Base-by-base conservation (phyloP, 352 stramenopile species). In the Pythium sukuiense region DNA sequence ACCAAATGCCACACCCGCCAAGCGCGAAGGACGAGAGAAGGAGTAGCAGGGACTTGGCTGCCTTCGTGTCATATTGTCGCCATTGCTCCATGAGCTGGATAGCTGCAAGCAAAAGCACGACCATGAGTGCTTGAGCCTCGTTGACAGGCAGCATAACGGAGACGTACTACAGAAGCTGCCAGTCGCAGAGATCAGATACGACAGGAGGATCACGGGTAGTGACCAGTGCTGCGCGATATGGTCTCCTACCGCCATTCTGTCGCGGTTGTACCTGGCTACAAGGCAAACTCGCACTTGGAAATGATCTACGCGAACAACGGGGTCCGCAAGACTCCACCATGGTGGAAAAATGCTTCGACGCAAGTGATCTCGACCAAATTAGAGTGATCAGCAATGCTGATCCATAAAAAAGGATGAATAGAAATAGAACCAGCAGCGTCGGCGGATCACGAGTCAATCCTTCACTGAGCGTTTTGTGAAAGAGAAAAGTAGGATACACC, bases 61-160 rank as follows among this genome's bases (percentile, higher is more conserved):
- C 65, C 6, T 59, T 61, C 1, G 60, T 71, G 33, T 76, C 72
- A 24, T 76, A 68, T 16, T 76, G 56, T n/a, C 80, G 77, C 81
- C 81, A 90, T 65, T 88, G 83, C 61, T 89, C 81, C 81, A 89
- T 89, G 27, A 87, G 53, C 63, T 89, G 81, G 32, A 89, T 87
- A 7, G 79, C 80, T 20, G 16, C 7, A 48, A 18, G n/a, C 32
- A 2, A 49, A 46, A 48, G 5, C 32, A 20, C 41, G 24, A 37
- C 2, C 16, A 46, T 58, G 7, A 37, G 55, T 29, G 50, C 41
- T 2, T 4, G n/a, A 26, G 14, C 8, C 13, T 13, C 18, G 33
- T 5, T 39, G 26, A 37, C 24, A 14, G 7, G 46, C 3, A 27
- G 41, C 24, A 16, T 7, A 49, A 37, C 8, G 27, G 16, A 2